Evolutionary conservation across 306 rosid genomes (phyloP).

Genomic region (Senna tora): DNA sequence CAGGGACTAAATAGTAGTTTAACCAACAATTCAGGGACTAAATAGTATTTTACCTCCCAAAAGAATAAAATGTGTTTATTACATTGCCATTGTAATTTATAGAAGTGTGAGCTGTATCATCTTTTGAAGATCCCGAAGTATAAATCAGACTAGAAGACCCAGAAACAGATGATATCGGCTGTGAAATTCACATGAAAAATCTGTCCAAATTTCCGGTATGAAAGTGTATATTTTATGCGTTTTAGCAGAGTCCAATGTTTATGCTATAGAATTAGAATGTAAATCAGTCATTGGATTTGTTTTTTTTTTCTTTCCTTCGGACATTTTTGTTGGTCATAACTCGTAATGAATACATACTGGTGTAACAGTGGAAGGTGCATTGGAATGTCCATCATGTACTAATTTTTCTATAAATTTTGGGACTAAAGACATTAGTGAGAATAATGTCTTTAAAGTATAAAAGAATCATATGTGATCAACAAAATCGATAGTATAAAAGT

Average conservation of each 20-base stretch:
- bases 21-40: no score
- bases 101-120: slow-evolving; percentile 9
- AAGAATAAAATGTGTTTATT: slow-evolving; percentile 4
- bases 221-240: neutral
- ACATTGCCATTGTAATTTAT: slow-evolving; percentile 8
- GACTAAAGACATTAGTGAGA: no score
- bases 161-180: neutral
- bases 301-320: neutral
- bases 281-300: neutral
- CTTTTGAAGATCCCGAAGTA: slow-evolving; percentile 14
- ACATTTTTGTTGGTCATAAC: slow-evolving; percentile 24
- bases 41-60: no score
- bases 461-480: neutral
- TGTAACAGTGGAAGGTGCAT: no score
- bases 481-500: neutral
- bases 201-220: neutral
- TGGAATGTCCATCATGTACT: neutral
- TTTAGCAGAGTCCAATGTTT: slow-evolving; percentile 1
- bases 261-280: slow-evolving; percentile 5
- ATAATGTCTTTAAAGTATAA: no score
- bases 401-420: neutral
- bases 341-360: no score
- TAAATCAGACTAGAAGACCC: slow-evolving; percentile 7
- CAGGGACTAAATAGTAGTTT: no score
- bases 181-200: neutral